A percentile compares a stretch with the other conserved stretches of the same genome.
phyloP scores from a whole-genome alignment of 75 land plant species.

The Pinus albicaulis region DNA sequence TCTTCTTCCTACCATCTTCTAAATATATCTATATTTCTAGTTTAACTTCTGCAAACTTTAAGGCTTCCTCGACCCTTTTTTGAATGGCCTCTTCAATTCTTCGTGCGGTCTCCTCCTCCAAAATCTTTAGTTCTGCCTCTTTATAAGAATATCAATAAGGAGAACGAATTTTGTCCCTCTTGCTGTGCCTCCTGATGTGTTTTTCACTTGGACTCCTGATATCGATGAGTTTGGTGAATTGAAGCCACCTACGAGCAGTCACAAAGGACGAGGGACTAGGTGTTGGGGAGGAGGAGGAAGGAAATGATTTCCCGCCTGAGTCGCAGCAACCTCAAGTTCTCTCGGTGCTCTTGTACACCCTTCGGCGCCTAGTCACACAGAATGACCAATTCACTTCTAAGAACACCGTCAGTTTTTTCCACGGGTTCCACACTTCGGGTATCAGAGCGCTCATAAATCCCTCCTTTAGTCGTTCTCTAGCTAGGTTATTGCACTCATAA shows the following conservation, averaged over 20 bases:
- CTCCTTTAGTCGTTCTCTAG: no score
- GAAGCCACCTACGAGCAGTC: no score
- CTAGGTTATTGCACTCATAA: no score
- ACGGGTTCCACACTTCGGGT: slow-evolving; percentile 59
- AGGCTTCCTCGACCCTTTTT: slow-evolving; percentile 39
- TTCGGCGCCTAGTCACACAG: slow-evolving; percentile 64
- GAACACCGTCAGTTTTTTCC: slow-evolving; percentile 39
- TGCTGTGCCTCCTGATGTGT: slow-evolving; percentile 6
- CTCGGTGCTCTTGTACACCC: slow-evolving; percentile 35
- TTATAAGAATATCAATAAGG: slow-evolving; percentile 9
- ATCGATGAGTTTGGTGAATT: no score
- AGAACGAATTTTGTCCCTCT: neutral
- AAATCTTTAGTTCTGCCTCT: slow-evolving; percentile 40
- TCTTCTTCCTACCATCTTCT: slow-evolving; percentile 28
- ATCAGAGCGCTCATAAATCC: slow-evolving; percentile 58
- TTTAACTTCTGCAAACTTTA: slow-evolving; percentile 29
- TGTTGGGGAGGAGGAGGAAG: no score
- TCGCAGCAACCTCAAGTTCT: slow-evolving; percentile 42
- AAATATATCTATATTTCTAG: slow-evolving; percentile 28
- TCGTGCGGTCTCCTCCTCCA: slow-evolving; percentile 41
- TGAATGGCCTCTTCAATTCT: slow-evolving; percentile 39
- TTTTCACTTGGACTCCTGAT: neutral
- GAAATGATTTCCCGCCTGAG: no score
- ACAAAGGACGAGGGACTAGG: no score
- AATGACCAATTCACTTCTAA: slow-evolving; percentile 37